Percentiles rank a stretch among this genome's conserved stretches.
phyloP scores from a whole-genome alignment of 306 rosid genomes.

The Crotalaria pallida region DNA sequence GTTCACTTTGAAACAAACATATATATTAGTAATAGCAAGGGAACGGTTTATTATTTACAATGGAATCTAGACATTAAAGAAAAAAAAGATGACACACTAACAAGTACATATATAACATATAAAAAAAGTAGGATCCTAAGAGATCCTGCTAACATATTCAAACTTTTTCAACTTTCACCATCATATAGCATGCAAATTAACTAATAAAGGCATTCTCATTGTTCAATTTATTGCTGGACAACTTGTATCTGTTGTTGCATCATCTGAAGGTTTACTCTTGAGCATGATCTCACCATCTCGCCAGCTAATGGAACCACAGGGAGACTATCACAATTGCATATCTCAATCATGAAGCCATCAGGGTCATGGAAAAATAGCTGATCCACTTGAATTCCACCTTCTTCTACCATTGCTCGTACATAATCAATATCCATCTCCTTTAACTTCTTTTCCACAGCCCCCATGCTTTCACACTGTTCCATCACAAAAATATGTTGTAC shows the following conservation, averaged over 20 bases:
- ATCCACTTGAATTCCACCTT: slow-evolving; percentile 73
- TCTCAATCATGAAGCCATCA: slow-evolving; percentile 95
- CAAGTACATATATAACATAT: neutral
- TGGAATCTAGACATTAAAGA: neutral
- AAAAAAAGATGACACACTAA: neutral
- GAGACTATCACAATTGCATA: slow-evolving; percentile 83
- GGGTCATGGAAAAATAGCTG: slow-evolving; percentile 94
- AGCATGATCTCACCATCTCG: slow-evolving; percentile 29
- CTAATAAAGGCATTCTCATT: too few species aligned
- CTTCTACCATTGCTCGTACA: slow-evolving; percentile 65
- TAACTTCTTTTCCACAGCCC: slow-evolving; percentile 77
- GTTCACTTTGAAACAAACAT: neutral
- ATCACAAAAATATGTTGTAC: neutral
- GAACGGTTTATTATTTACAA: neutral
- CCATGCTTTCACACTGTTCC: slow-evolving; percentile 88
- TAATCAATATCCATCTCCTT: slow-evolving; percentile 61
- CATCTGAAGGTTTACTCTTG: slow-evolving; percentile 20
- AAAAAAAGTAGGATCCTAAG: neutral
- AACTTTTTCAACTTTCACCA: neutral
- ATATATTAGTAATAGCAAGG: neutral
- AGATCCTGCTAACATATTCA: neutral
- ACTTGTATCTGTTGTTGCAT: slow-evolving; percentile 28
- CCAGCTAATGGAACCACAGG: slow-evolving; percentile 62
- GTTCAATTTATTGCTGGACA: slow-evolving; percentile 13
- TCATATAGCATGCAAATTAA: neutral